A percentile compares a stretch with the other conserved stretches of the same genome.
phyloP scores from a whole-genome alignment of 2,329 filamentous ascomycete species.

The Thelonectria discophora region DNA sequence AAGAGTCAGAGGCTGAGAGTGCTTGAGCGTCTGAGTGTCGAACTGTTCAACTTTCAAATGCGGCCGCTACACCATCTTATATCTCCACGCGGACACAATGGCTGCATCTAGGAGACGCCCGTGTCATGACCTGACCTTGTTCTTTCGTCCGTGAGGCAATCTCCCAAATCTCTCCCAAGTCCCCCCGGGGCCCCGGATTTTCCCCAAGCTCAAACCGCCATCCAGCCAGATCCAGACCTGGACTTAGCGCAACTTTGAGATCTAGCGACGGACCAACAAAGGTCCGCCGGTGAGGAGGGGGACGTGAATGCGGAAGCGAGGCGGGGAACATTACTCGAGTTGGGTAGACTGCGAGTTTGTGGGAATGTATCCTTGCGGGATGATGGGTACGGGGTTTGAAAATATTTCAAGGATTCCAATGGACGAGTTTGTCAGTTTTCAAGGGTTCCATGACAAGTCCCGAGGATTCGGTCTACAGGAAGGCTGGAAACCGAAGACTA shows the following conservation, averaged over 20 bases:
- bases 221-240: slow-evolving; percentile 13
- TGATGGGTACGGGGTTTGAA: background rate
- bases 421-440: background rate
- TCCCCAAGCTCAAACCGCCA: slow-evolving; percentile 15
- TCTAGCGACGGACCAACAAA: slow-evolving; percentile 14
- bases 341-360: background rate
- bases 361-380: background rate
- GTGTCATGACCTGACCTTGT: slow-evolving; percentile 12
- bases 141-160: slow-evolving; percentile 2
- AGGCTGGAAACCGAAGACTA: background rate
- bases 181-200: slow-evolving; percentile 24
- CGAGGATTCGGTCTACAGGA: background rate
- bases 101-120: background rate
- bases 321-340: background rate
- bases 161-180: background rate
- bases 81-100: slow-evolving; percentile 2
- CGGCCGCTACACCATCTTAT: slow-evolving; percentile 13
- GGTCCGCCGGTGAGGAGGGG: background rate
- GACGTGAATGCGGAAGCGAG: background rate
- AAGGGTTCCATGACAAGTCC: background rate
- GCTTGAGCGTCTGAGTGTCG: background rate
- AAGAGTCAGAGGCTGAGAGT: too few relatives aligned
- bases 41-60: too few relatives aligned
- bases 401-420: background rate
- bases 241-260: slow-evolving; percentile 1